Percentiles rank a stretch among this genome's conserved stretches.
Conservation (phyloP, 768 basidiomycete species). For the Boletales sp. region DNA sequence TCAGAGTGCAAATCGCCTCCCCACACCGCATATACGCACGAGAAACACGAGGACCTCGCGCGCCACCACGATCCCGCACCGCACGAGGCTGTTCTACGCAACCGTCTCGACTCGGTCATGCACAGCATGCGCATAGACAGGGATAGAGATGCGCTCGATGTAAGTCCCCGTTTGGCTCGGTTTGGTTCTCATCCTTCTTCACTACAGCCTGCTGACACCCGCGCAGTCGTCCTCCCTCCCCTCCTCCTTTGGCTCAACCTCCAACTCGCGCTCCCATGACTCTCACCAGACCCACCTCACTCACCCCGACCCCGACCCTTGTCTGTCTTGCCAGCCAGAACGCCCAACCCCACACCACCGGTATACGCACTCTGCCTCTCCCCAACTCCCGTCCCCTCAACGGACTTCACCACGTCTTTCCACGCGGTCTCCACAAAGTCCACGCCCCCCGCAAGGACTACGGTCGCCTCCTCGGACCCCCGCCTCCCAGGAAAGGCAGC, state of each 20-base stretch:
- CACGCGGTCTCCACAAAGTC: conserved; percentile 12
- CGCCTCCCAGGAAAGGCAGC: conserved; percentile 12
- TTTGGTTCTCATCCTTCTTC: conserved; percentile 11
- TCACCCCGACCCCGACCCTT: conserved; percentile 19
- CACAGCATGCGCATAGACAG: conserved; percentile 27
- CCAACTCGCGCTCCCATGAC: conserved; percentile 24
- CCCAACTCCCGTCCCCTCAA: conserved; percentile 7
- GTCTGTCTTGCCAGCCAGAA: conserved; percentile 5
- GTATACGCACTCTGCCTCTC: conserved; percentile 13
- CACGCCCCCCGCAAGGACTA: conserved; percentile 12
- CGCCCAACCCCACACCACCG: conserved; percentile 5
- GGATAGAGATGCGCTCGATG: conserved; percentile 18
- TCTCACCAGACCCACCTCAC: conserved; percentile 25
- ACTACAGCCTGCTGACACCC: conserved; percentile 15
- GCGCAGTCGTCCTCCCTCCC: conserved; percentile 25
- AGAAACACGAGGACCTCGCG: conserved; percentile 19
- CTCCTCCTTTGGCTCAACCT: conserved; percentile 29
- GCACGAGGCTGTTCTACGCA: conserved; percentile 52
- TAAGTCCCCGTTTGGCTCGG: conserved; percentile 12
- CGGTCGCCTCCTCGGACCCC: conserved; percentile 23
- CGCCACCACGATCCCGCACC: conserved; percentile 36
- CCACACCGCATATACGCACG: conserved; percentile 8
- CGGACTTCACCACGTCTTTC: conserved; percentile 6
- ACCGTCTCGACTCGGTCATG: conserved; percentile 52
- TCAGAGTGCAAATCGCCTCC: conserved; percentile 19